phyloP scores from a whole-genome alignment of 2,329 filamentous ascomycete species.

The Fusarium multiceps region DNA sequence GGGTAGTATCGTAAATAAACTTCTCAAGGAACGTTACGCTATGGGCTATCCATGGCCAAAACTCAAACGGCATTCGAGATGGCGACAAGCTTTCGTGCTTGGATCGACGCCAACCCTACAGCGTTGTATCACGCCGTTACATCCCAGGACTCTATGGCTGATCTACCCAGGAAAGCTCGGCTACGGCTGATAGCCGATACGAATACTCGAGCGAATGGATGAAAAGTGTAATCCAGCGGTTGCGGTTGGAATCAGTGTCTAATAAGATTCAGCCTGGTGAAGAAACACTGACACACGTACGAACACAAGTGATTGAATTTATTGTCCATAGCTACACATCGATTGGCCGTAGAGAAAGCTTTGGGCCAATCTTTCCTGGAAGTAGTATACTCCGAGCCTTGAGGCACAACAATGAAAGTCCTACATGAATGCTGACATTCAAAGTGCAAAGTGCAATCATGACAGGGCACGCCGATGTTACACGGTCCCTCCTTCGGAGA shows the following conservation, averaged over 20 bases:
- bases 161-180: accelerated
- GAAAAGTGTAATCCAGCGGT: not conserved
- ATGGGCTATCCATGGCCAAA: not conserved
- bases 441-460: too few relatives aligned
- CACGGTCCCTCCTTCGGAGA: not conserved
- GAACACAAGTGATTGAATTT: too few relatives aligned
- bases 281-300: too few relatives aligned
- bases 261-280: not conserved
- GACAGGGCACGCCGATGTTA: not conserved
- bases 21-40: not conserved
- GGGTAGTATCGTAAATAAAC: not conserved
- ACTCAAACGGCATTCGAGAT: not conserved
- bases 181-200: too few relatives aligned
- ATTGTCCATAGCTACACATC: too few relatives aligned
- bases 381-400: not conserved
- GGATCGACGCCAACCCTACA: not conserved
- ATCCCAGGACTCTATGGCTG: accelerated
- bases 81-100: not conserved
- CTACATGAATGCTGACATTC: not conserved
- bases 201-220: not conserved
- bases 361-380: too few relatives aligned
- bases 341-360: too few relatives aligned
- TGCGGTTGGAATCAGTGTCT: too few relatives aligned
- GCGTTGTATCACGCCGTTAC: not conserved
- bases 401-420: not conserved